phyloP scores from a whole-genome alignment of 371 early-diverging fungal species.

The Mycotypha africana region DNA sequence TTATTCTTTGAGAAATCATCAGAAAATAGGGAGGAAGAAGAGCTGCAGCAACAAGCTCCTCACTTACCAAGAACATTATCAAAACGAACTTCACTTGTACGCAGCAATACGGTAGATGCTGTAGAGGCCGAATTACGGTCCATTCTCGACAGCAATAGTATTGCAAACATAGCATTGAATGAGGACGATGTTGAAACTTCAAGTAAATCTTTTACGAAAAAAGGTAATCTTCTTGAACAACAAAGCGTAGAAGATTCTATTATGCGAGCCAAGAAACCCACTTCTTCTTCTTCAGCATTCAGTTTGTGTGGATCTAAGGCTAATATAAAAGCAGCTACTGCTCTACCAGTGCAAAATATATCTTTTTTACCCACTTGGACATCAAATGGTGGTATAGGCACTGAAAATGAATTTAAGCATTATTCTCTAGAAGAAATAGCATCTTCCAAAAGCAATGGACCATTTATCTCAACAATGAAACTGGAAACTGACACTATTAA shows the following conservation, averaged over 20 bases:
- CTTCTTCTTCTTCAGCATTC: constrained; percentile 12
- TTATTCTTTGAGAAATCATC: too few species aligned
- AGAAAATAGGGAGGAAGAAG: too few species aligned
- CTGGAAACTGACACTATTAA: too few species aligned
- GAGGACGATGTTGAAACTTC: background rate
- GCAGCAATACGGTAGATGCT: constrained; percentile 51
- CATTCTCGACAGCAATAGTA: constrained; percentile 43
- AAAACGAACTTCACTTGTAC: constrained; percentile 14
- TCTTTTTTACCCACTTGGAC: constrained; percentile 29
- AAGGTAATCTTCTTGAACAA: background rate
- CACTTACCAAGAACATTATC: background rate
- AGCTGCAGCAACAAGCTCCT: background rate
- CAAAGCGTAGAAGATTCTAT: background rate
- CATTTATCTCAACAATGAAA: background rate
- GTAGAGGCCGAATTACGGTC: constrained; percentile 57
- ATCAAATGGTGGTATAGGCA: constrained; percentile 30
- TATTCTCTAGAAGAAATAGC: constrained; percentile 20
- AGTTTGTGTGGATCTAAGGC: constrained; percentile 15
- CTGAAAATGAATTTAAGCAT: constrained; percentile 29
- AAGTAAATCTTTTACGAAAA: background rate
- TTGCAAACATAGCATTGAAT: constrained; percentile 1
- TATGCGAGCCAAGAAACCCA: background rate
- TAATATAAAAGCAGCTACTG: constrained; percentile 28
- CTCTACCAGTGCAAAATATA: constrained; percentile 32
- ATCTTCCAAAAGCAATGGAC: background rate